Percentiles rank a stretch among this genome's conserved stretches.
phyloP scores from a whole-genome alignment of 2,329 filamentous ascomycete genomes.

The Botryotinia narcissicola region DNA sequence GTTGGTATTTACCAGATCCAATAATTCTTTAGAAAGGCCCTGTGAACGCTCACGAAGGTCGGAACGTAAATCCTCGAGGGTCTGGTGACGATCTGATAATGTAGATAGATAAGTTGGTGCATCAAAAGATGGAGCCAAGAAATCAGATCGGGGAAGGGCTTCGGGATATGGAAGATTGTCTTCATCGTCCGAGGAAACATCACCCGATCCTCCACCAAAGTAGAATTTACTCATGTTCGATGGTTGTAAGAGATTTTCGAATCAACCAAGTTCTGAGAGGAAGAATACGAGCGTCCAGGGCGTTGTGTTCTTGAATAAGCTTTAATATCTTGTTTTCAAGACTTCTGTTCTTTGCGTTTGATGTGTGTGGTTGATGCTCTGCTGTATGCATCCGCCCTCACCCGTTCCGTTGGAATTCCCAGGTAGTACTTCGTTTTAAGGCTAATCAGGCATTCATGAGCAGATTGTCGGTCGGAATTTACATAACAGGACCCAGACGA shows the following conservation, averaged over 20 bases:
- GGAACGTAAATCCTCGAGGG: constrained; percentile 84
- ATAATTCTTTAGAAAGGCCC: constrained; percentile 77
- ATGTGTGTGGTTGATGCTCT: not conserved
- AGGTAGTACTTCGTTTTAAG: constrained; percentile 2
- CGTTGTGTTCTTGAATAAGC: not conserved
- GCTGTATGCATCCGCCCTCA: not conserved
- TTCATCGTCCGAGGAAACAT: constrained; percentile 49
- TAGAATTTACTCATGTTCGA: constrained; percentile 49
- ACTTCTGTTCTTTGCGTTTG: constrained; percentile 5
- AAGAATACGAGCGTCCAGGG: not conserved
- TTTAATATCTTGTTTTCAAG: not conserved
- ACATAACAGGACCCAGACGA: constrained; percentile 12
- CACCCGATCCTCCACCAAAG: constrained; percentile 38
- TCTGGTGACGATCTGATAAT: constrained; percentile 85
- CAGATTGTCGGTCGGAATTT: not conserved
- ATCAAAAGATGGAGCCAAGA: constrained; percentile 74
- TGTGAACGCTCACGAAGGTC: constrained; percentile 81
- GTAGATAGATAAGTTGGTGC: constrained; percentile 80
- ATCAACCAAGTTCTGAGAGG: not conserved
- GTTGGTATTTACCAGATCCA: constrained; percentile 93
- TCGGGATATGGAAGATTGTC: constrained; percentile 82
- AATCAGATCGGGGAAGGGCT: constrained; percentile 78
- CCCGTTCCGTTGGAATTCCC: not conserved
- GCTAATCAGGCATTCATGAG: constrained; percentile 10
- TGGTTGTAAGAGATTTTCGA: not conserved